Evolutionary conservation across 2,329 filamentous ascomycete genomes (phyloP).

Genomic region (Sordariomycetes sp.): DNA sequence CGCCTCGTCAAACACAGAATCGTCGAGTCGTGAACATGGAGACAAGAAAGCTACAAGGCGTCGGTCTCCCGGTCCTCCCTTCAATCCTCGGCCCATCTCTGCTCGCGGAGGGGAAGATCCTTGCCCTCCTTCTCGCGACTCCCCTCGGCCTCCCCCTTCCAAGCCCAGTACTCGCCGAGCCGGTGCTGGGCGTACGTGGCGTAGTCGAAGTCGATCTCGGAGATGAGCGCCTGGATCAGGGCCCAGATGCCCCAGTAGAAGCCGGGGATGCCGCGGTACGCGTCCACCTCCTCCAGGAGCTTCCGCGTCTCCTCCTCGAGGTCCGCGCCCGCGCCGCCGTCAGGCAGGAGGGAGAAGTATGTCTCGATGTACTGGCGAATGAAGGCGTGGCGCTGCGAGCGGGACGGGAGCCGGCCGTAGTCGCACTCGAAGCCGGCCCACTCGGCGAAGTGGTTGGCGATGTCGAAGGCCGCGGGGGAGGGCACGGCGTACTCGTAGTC

Average conservation of each 20-base stretch:
- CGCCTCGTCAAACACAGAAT: not conserved
- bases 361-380: slow-evolving; percentile 71
- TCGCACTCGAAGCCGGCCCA: slow-evolving; percentile 98
- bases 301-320: slow-evolving; percentile 54
- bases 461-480: slow-evolving; percentile 88
- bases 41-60: not conserved
- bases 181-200: slow-evolving; percentile 79
- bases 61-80: not conserved
- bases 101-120: slow-evolving; percentile 64
- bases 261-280: slow-evolving; percentile 80
- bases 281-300: slow-evolving; percentile 72
- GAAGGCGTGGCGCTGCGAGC: slow-evolving; percentile 66
- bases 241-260: slow-evolving; percentile 94
- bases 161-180: slow-evolving; percentile 86
- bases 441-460: slow-evolving; percentile 96
- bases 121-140: slow-evolving; percentile 38
- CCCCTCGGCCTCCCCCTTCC: slow-evolving; percentile 66
- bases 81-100: slow-evolving; percentile 58
- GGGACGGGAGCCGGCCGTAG: slow-evolving; percentile 70
- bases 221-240: slow-evolving; percentile 87
- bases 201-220: slow-evolving; percentile 95
- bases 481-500: slow-evolving; percentile 98
- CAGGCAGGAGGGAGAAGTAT: slow-evolving; percentile 46
- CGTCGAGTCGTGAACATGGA: not conserved
- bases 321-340: slow-evolving; percentile 20